Evolutionary conservation across 805 yeast genomes (phyloP), one percentile per base, ranked within the genome.

Genomic region (Teunomyces barrocoloradensis): DNA sequence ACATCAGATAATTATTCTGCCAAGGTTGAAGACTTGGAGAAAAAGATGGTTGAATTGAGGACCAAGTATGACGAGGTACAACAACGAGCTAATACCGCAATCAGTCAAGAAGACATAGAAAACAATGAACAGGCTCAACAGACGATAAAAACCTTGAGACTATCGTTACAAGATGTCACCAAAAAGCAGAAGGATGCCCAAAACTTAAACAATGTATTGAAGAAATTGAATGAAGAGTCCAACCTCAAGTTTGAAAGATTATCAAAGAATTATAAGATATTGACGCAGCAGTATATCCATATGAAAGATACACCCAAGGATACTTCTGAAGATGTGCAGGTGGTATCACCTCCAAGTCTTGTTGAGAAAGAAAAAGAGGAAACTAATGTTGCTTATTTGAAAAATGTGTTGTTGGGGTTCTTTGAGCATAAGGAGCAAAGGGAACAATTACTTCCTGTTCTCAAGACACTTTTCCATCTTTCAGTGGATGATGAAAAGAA

Each of bases 341-440:
- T 13, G 17, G 40, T 47, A 15, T 44, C 50, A 5, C 61, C 61
- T 13, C 75, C 73, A n/a, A 40, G 17, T 6, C 13, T 32, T 15
- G 39, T 20, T 5, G 36, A 34, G 20, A 23, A 25, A 32, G 33
- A 39, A 17, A 27, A 25, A 15, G 46, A 45, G 21, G 45, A 42
- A 28, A 53, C 61, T 20, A 85, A 81, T 56, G 74, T 85, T 17
- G 88, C 95, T 10, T 92, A 92, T 61, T 75, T 90, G 44, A 88
- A 87, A 63, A 94, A 94, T 61, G 97, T 92, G 2, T 65, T 92
- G n/a, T 69, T 92, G 2, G 97, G 97, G 2, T 94, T 87, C 62
- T 66, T 94, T 46, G 97, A 91, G 59, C 96, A 88, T 61, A 87
- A 79, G 59, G 99, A 92, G n/a, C 97, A 91, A 65, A 76, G 98